A percentile compares a stretch with the other conserved stretches of the same genome.
phyloP scores from a whole-genome alignment of 2,329 filamentous ascomycete genomes.

The Pseudogymnoascus sp. region DNA sequence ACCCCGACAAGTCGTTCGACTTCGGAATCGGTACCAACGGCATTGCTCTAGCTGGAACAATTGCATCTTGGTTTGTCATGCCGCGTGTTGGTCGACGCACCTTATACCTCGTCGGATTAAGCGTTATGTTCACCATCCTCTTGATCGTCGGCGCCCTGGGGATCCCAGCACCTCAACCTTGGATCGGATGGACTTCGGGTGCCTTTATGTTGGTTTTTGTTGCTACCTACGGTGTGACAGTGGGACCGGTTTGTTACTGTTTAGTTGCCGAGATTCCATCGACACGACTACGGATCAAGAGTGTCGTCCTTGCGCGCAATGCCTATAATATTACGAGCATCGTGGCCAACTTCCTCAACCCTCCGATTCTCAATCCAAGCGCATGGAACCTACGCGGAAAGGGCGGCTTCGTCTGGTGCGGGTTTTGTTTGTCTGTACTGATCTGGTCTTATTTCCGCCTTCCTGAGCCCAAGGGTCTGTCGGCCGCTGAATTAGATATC shows the following conservation, averaged over 20 bases:
- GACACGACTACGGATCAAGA: not conserved
- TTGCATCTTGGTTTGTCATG: conserved; percentile 34
- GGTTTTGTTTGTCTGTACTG: conserved; percentile 29
- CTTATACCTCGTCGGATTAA: conserved; percentile 27
- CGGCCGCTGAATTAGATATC: conserved; percentile 36
- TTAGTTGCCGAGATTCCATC: not conserved
- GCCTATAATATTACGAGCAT: not conserved
- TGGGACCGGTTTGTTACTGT: conserved; percentile 10
- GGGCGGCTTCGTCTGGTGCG: conserved; percentile 33
- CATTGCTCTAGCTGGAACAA: conserved; percentile 34
- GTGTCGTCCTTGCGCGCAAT: not conserved
- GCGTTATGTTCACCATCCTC: conserved; percentile 13
- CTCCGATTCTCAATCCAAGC: conserved; percentile 14
- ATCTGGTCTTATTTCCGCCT: conserved; percentile 35
- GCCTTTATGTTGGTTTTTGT: not conserved
- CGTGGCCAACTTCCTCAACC: conserved; percentile 12
- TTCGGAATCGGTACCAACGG: conserved; percentile 33
- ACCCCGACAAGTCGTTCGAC: conserved; percentile 31
- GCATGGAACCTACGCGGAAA: conserved; percentile 29
- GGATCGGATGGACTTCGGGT: conserved; percentile 23
- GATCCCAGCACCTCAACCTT: conserved; percentile 13
- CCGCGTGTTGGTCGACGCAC: conserved; percentile 60
- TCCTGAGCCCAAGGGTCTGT: conserved; percentile 34
- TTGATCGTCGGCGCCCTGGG: conserved; percentile 21
- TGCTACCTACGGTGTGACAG: not conserved